These are phyloP conservation scores for Cenococcum geophilum DNA, from an alignment of 495 filamentous ascomycete species.

Conservation along the genomic window DNA sequence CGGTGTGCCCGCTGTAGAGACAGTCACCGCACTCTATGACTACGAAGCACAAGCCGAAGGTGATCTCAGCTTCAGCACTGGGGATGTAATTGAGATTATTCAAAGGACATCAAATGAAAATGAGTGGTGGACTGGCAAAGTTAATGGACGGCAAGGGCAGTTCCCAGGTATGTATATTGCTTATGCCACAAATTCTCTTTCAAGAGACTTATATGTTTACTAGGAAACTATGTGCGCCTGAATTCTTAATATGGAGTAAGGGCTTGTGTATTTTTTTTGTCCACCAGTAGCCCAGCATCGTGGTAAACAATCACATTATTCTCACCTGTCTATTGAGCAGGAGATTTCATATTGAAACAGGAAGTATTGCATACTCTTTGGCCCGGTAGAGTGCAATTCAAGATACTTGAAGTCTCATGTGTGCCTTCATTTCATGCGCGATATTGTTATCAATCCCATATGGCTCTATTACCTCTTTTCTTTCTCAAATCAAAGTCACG, in stretches of 20 bases:
- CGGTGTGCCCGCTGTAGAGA: constrained; percentile 61
- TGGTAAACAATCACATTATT: constrained; percentile 2
- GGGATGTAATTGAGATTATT: constrained; percentile 86
- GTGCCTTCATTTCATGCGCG: no score
- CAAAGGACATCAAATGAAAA: constrained; percentile 77
- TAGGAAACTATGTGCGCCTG: constrained; percentile 45
- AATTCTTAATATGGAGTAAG: constrained; percentile 26
- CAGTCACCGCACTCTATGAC: constrained; percentile 65
- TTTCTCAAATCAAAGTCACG: neutral
- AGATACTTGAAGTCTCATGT: neutral
- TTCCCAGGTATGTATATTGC: constrained; percentile 69
- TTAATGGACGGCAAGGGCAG: constrained; percentile 75
- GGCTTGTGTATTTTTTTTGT: neutral
- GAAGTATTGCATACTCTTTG: neutral
- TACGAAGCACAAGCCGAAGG: constrained; percentile 95
- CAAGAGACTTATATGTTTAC: neutral
- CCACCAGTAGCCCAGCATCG: neutral
- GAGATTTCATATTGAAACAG: neutral
- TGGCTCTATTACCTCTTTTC: neutral
- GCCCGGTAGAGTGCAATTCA: neutral
- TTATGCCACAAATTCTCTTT: neutral
- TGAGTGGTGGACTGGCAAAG: constrained; percentile 89
- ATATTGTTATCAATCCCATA: neutral
- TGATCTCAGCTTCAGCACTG: constrained; percentile 84
- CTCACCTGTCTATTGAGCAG: neutral